Conservation (phyloP, 768 basidiomycete species). For the Pulveroboletus ravenelii region DNA sequence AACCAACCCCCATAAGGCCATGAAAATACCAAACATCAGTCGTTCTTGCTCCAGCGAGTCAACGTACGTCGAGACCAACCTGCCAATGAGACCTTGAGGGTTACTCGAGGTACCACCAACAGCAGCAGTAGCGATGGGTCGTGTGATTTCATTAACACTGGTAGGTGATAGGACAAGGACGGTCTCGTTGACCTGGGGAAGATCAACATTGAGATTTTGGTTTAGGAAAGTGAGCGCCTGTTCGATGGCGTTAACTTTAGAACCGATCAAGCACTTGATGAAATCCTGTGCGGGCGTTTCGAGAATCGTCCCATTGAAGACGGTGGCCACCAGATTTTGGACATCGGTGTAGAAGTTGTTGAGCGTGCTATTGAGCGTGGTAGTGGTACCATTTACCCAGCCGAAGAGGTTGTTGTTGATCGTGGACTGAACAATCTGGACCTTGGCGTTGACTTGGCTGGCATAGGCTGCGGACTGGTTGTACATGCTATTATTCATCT, state of each 20-base stretch:
- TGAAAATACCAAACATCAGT: constrained; percentile 77
- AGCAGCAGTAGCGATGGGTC: constrained; percentile 81
- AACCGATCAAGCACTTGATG: constrained; percentile 84
- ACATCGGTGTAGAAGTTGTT: constrained; percentile 83
- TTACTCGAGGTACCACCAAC: constrained; percentile 53
- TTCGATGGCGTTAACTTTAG: constrained; percentile 83
- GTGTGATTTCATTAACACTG: constrained; percentile 67
- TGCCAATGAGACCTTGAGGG: constrained; percentile 61
- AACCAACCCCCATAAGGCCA: constrained; percentile 79
- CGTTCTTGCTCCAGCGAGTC: constrained; percentile 72
- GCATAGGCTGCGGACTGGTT: constrained; percentile 79
- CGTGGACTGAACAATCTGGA: constrained; percentile 63
- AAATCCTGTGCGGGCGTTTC: constrained; percentile 82
- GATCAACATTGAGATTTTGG: constrained; percentile 74
- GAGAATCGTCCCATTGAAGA: constrained; percentile 84
- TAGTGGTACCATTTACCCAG: constrained; percentile 91
- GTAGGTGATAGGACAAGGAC: constrained; percentile 72
- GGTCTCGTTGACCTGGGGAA: constrained; percentile 72
- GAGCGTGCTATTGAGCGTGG: constrained; percentile 81
- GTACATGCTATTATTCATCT: constrained; percentile 80
- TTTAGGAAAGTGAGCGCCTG: constrained; percentile 88
- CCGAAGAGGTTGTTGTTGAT: constrained; percentile 89
- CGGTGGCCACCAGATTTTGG: constrained; percentile 66
- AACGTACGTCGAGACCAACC: constrained; percentile 70
- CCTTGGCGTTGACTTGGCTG: constrained; percentile 63